Percentiles rank a stretch among this genome's conserved stretches.
Conservation (phyloP, 2,329 filamentous ascomycete genomes). For the Pseudogymnoascus sp. region DNA sequence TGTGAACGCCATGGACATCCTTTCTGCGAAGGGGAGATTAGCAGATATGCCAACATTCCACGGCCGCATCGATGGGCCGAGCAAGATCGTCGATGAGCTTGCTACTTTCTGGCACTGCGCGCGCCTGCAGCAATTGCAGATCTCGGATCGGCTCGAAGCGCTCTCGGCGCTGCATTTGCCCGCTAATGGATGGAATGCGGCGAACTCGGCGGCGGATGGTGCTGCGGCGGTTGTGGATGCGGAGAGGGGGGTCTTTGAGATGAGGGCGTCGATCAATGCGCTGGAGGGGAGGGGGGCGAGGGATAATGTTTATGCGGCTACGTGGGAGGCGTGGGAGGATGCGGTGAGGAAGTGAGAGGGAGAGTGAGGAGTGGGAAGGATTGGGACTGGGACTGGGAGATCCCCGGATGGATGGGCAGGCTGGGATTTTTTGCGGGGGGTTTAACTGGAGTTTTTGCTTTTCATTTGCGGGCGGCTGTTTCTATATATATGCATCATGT, state of each 20-base stretch:
- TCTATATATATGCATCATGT: neutral
- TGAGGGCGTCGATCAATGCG: constrained; percentile 20
- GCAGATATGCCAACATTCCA: constrained; percentile 43
- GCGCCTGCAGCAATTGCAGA: constrained; percentile 33
- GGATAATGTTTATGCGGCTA: neutral
- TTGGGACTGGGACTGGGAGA: neutral
- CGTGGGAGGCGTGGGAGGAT: neutral
- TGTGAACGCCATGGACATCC: constrained; percentile 55
- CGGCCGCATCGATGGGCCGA: constrained; percentile 43
- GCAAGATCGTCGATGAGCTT: constrained; percentile 47
- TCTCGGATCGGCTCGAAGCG: constrained; percentile 18
- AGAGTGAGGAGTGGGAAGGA: neutral
- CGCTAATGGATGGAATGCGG: neutral
- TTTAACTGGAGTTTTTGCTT: neutral
- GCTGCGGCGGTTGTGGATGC: too few species aligned
- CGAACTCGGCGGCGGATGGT: constrained; percentile 12
- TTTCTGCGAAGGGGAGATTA: constrained; percentile 50
- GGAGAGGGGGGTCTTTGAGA: constrained; percentile 16
- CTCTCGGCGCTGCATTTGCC: neutral
- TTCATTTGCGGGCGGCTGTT: neutral
- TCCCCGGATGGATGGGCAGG: neutral
- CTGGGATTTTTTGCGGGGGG: neutral
- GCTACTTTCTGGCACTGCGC: constrained; percentile 52
- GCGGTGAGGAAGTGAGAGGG: neutral
- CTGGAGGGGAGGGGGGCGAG: neutral